Percentiles rank a stretch among this genome's conserved stretches.
These are phyloP conservation scores for Knoxdaviesia capensis DNA, from an alignment of 2,329 filamentous ascomycete genomes.

Conservation along the genomic window DNA sequence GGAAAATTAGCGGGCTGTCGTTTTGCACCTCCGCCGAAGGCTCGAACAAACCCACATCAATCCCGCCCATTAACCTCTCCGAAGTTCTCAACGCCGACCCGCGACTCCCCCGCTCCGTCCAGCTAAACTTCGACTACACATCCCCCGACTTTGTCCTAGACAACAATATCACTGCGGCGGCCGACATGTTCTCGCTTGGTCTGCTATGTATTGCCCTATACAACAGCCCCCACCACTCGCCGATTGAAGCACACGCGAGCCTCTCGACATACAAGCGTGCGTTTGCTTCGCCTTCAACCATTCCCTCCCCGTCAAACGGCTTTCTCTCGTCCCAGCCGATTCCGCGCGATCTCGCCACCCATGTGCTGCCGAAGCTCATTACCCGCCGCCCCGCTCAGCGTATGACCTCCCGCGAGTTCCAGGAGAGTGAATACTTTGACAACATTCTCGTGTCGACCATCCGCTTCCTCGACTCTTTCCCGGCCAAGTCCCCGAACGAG, in stretches of 20 bases:
- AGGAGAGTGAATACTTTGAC: conserved; percentile 90
- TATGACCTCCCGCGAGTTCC: conserved; percentile 76
- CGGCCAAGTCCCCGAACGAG: conserved; percentile 77
- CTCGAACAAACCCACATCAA: conserved; percentile 52
- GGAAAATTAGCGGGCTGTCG: conserved; percentile 90
- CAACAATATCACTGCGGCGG: conserved; percentile 61
- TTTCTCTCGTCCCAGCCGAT: conserved; percentile 65
- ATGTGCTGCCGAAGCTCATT: conserved; percentile 69
- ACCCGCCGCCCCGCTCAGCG: conserved; percentile 74
- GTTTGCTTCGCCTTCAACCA: conserved; percentile 57
- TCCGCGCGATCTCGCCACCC: conserved; percentile 54
- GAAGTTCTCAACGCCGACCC: conserved; percentile 76
- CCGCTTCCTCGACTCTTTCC: conserved; percentile 77
- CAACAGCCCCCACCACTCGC: conserved; percentile 82
- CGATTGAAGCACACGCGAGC: conserved; percentile 64
- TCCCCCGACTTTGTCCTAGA: conserved; percentile 92
- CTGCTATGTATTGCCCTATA: conserved; percentile 78
- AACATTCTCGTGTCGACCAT: conserved; percentile 94
- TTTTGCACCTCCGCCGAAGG: conserved; percentile 70
- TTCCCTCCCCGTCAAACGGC: conserved; percentile 64
- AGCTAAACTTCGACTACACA: conserved; percentile 80
- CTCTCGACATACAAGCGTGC: conserved; percentile 68
- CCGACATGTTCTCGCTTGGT: conserved; percentile 88
- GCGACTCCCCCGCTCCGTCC: conserved; percentile 60
- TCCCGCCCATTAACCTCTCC: conserved; percentile 61